These are phyloP conservation scores for Macroventuria anomochaeta DNA, from an alignment of 2,329 filamentous ascomycete genomes.

Conservation along the genomic window DNA sequence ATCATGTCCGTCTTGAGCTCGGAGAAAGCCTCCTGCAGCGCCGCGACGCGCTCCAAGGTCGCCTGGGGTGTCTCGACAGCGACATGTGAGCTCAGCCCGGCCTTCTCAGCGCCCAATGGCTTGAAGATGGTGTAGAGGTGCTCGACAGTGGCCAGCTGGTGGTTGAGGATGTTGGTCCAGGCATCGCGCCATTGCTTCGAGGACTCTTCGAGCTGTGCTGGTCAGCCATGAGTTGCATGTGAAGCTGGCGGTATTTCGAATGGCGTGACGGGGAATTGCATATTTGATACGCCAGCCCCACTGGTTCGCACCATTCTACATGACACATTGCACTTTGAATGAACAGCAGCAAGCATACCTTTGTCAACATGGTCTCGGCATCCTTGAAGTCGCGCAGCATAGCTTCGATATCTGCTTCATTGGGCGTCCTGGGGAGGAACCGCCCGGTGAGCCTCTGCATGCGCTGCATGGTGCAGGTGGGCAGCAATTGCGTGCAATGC, in stretches of 20 bases:
- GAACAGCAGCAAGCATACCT: constrained; percentile 58
- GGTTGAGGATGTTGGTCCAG: constrained; percentile 74
- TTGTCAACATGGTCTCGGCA: constrained; percentile 74
- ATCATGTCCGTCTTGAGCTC: constrained; percentile 75
- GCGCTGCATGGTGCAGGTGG: constrained; percentile 64
- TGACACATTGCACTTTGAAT: constrained; percentile 13
- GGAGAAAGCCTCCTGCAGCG: constrained; percentile 70
- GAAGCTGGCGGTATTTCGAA: background rate
- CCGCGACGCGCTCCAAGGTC: constrained; percentile 69
- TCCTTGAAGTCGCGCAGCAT: constrained; percentile 82
- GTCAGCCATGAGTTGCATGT: constrained; percentile 9
- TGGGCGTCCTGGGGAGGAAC: constrained; percentile 72
- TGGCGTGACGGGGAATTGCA: background rate
- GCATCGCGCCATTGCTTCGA: constrained; percentile 78
- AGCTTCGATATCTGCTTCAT: constrained; percentile 77
- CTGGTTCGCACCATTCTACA: constrained; percentile 20
- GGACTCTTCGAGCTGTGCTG: constrained; percentile 72
- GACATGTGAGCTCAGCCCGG: constrained; percentile 56
- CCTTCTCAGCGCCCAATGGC: constrained; percentile 72
- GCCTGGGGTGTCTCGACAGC: constrained; percentile 66
- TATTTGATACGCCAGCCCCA: constrained; percentile 22
- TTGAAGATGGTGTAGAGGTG: constrained; percentile 78
- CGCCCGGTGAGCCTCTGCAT: constrained; percentile 78
- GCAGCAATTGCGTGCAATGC: constrained; percentile 23
- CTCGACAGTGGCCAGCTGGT: constrained; percentile 70